Percentiles rank a stretch among this genome's conserved stretches.
These are phyloP conservation scores for Paramecium pentaurelia DNA, from an alignment of 73 alveolate genomes.

Conservation along the genomic window DNA sequence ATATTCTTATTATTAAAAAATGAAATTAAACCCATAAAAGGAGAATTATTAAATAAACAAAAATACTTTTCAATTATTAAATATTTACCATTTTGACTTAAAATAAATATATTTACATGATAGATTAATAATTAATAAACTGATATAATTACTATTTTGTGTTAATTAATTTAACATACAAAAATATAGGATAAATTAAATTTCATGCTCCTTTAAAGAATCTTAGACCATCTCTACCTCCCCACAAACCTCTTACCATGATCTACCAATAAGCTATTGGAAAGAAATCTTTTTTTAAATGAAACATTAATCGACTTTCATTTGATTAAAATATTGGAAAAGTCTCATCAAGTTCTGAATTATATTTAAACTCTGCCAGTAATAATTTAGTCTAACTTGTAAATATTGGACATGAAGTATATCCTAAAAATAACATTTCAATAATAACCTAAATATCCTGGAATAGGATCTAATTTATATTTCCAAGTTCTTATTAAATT, in stretches of 20 bases:
- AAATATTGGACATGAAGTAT: slow-evolving; percentile 82
- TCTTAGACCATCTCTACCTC: slow-evolving; percentile 69
- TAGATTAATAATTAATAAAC: too few species aligned
- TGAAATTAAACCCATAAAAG: too few species aligned
- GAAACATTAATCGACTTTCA: slow-evolving; percentile 67
- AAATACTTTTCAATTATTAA: too few species aligned
- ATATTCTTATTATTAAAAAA: too few species aligned
- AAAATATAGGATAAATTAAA: background rate
- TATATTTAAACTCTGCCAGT: slow-evolving; percentile 82
- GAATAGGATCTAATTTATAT: background rate
- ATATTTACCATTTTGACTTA: too few species aligned
- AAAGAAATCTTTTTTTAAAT: slow-evolving; percentile 73
- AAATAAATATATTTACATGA: too few species aligned
- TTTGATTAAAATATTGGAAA: slow-evolving; percentile 67
- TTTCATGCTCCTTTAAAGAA: slow-evolving; percentile 9
- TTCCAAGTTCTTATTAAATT: slow-evolving; percentile 56
- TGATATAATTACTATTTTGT: too few species aligned
- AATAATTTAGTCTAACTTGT: slow-evolving; percentile 74
- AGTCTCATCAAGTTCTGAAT: slow-evolving; percentile 71
- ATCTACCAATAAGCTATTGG: slow-evolving; percentile 81
- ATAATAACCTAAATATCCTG: background rate
- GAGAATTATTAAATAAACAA: background rate
- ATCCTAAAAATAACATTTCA: slow-evolving; percentile 65
- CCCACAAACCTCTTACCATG: slow-evolving; percentile 78
- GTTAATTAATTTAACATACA: background rate